Evolutionary conservation across 2,329 filamentous ascomycete genomes (phyloP).

Genomic region (Zymoseptoria brevis): DNA sequence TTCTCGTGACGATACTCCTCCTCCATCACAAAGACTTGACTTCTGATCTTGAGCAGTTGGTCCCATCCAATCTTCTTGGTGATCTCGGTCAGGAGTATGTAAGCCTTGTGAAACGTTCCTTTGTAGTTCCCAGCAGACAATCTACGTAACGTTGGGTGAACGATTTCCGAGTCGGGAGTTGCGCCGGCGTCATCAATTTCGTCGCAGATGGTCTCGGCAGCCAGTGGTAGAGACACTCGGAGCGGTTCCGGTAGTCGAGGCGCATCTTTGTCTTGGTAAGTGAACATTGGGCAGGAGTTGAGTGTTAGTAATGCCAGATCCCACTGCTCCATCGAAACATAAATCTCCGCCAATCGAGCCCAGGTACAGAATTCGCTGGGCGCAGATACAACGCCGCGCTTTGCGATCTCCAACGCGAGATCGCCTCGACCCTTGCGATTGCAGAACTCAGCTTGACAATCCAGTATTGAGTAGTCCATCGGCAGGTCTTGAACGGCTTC

Average conservation of each 20-base stretch:
- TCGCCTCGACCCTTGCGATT: slow-evolving; percentile 79
- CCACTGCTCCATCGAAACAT: slow-evolving; percentile 91
- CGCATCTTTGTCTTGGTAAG: slow-evolving; percentile 96
- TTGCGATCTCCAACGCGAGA: slow-evolving; percentile 85
- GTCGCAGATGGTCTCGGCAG: slow-evolving; percentile 83
- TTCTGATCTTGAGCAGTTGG: slow-evolving; percentile 84
- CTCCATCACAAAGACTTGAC: slow-evolving; percentile 98
- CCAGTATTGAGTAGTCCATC: slow-evolving; percentile 96
- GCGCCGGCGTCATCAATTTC: slow-evolving; percentile 88
- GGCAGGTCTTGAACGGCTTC: slow-evolving; percentile 83
- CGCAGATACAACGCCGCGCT: slow-evolving; percentile 87
- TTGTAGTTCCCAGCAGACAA: slow-evolving; percentile 84
- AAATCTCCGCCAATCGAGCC: slow-evolving; percentile 88
- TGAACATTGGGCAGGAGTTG: slow-evolving; percentile 99
- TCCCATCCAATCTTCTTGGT: slow-evolving; percentile 97
- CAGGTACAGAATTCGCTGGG: slow-evolving; percentile 97
- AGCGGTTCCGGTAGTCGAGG: slow-evolving; percentile 89
- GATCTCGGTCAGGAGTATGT: slow-evolving; percentile 88
- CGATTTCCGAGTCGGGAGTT: slow-evolving; percentile 70
- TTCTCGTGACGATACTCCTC: slow-evolving; percentile 93
- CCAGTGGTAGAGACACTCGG: slow-evolving; percentile 75
- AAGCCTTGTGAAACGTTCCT: slow-evolving; percentile 92
- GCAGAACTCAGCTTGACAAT: slow-evolving; percentile 87
- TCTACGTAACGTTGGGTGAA: slow-evolving; percentile 78
- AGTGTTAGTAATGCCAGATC: slow-evolving; percentile 89